Conservation (phyloP, 192 early-diverging fungal genomes). For the Coemansia reversa region DNA sequence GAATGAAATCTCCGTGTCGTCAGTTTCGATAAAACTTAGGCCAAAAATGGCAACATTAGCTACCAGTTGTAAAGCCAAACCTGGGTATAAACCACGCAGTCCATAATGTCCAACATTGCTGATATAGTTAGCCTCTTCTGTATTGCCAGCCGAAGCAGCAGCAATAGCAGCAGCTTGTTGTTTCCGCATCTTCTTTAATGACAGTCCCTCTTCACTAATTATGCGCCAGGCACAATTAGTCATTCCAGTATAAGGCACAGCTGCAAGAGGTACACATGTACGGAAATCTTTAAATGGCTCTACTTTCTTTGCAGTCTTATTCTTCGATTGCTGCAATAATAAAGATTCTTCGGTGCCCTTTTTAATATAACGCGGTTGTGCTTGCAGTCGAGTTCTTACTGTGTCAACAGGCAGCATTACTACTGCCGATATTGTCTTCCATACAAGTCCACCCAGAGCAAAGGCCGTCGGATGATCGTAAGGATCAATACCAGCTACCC, state of each 20-base stretch:
- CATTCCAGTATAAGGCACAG: constrained; percentile 73
- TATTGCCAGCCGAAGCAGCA: constrained; percentile 9
- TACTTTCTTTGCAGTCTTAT: constrained; percentile 19
- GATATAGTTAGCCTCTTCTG: neutral
- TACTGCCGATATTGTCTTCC: constrained; percentile 69
- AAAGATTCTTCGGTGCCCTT: constrained; percentile 12
- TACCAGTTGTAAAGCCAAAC: constrained; percentile 65
- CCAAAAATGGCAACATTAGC: constrained; percentile 62
- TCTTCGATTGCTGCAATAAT: neutral
- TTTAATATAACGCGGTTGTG: constrained; percentile 68
- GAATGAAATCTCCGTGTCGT: constrained; percentile 42
- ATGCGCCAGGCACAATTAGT: constrained; percentile 67
- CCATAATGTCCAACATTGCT: constrained; percentile 54
- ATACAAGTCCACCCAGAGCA: constrained; percentile 61
- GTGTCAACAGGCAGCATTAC: constrained; percentile 87
- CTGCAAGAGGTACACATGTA: constrained; percentile 64
- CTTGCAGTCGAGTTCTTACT: constrained; percentile 77
- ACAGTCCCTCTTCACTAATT: constrained; percentile 72
- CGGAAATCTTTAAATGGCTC: constrained; percentile 55
- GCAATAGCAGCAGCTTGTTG: constrained; percentile 6
- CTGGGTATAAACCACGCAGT: constrained; percentile 68
- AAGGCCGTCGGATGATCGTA: constrained; percentile 65
- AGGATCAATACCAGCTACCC: constrained; percentile 55
- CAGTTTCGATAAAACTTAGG: constrained; percentile 58
- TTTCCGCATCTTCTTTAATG: constrained; percentile 21